Percentiles rank a stretch among this genome's conserved stretches.
phyloP scores from a whole-genome alignment of 208 protist genomes.

The Leishmania guyanensis region DNA sequence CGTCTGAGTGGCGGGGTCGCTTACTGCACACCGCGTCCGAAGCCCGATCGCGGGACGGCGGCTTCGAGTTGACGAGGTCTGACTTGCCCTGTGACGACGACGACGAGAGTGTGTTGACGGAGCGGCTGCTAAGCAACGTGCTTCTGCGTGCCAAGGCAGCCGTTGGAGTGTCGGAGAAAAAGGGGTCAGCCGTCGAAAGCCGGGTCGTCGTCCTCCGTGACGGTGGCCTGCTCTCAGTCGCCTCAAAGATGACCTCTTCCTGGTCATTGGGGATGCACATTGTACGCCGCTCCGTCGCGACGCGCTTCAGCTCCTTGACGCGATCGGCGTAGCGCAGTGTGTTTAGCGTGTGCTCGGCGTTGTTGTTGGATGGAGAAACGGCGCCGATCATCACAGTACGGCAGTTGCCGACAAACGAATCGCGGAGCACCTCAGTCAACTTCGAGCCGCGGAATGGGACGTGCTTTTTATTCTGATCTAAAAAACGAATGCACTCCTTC shows the following conservation, averaged over 20 bases:
- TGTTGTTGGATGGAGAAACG: conserved; percentile 80
- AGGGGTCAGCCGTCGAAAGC: conserved; percentile 14
- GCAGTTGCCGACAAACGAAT: conserved; percentile 90
- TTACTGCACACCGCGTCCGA: conserved; percentile 29
- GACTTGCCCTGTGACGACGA: conserved; percentile 2
- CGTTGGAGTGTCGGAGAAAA: neutral
- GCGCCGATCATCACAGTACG: conserved; percentile 95
- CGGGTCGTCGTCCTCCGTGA: conserved; percentile 11
- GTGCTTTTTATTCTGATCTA: conserved; percentile 78
- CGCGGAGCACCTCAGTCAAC: conserved; percentile 91
- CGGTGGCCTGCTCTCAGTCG: conserved; percentile 25
- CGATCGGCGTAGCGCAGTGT: conserved; percentile 84
- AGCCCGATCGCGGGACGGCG: conserved; percentile 26
- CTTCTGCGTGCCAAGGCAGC: conserved; percentile 15
- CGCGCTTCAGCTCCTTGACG: conserved; percentile 91
- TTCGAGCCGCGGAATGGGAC: conserved; percentile 94
- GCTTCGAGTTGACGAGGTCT: conserved; percentile 1
- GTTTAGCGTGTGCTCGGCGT: conserved; percentile 81
- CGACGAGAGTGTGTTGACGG: conserved; percentile 21
- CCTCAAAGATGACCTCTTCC: conserved; percentile 35
- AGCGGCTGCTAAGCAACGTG: conserved; percentile 26
- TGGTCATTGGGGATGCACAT: conserved; percentile 32
- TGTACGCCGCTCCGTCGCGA: conserved; percentile 30
- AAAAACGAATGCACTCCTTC: conserved; percentile 85
- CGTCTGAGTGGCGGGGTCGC: conserved; percentile 16